These are phyloP conservation scores for Cladophialophora carrionii DNA, from an alignment of 2,329 filamentous ascomycete genomes.

Conservation along the genomic window DNA sequence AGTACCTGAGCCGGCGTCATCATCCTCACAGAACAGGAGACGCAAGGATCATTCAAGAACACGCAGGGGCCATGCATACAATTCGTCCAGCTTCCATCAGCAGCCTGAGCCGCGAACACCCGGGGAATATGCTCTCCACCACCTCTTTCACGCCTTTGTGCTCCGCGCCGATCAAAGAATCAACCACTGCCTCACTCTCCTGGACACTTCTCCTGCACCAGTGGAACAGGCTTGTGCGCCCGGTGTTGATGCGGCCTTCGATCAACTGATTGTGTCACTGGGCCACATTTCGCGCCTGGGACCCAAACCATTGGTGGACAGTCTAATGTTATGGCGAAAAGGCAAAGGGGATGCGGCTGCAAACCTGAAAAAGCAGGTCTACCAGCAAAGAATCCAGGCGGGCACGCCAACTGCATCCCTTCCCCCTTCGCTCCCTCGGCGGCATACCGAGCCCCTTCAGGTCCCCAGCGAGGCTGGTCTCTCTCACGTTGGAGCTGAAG, in stretches of 20 bases:
- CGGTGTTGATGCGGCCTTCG: slow-evolving; percentile 83
- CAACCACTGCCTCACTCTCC: slow-evolving; percentile 78
- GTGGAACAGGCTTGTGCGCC: slow-evolving; percentile 90
- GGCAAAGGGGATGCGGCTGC: slow-evolving; percentile 88
- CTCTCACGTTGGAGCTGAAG: slow-evolving; percentile 40
- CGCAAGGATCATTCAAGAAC: slow-evolving; percentile 67
- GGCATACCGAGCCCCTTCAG: slow-evolving; percentile 74
- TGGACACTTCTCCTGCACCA: slow-evolving; percentile 77
- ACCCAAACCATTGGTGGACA: slow-evolving; percentile 92
- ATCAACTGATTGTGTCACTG: slow-evolving; percentile 89
- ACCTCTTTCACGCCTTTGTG: slow-evolving; percentile 96
- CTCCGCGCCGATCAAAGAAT: slow-evolving; percentile 96
- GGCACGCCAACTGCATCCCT: slow-evolving; percentile 20
- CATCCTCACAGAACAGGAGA: slow-evolving; percentile 29
- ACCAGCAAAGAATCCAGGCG: slow-evolving; percentile 29
- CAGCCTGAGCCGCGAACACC: slow-evolving; percentile 81
- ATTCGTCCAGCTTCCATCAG: slow-evolving; percentile 71
- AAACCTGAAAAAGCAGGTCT: slow-evolving; percentile 57
- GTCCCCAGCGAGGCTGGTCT: slow-evolving; percentile 44
- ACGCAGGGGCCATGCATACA: slow-evolving; percentile 67
- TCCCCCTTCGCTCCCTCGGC: slow-evolving; percentile 59
- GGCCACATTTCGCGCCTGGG: slow-evolving; percentile 94
- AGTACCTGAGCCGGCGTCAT: slow-evolving; percentile 46
- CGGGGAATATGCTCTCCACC: slow-evolving; percentile 96
- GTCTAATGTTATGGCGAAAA: slow-evolving; percentile 97